A percentile compares a stretch with the other conserved stretches of the same genome.
Conservation (phyloP, 495 filamentous ascomycete species). For the Filosporella fistucella region DNA sequence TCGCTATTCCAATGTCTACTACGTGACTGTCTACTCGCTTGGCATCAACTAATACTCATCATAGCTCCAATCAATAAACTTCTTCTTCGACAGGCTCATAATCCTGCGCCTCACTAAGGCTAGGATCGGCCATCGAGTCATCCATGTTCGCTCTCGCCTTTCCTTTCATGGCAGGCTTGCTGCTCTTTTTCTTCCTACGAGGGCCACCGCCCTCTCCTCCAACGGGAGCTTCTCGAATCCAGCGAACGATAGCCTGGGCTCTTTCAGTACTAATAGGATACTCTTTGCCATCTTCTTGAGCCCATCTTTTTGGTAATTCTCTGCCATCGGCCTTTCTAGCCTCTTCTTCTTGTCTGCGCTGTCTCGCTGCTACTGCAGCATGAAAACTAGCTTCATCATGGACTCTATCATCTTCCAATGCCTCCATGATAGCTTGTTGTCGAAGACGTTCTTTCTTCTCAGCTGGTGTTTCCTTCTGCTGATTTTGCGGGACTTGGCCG, state of each 20-base stretch:
- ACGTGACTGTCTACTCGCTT: no score
- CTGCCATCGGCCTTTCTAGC: constrained; percentile 31
- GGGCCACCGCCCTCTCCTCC: constrained; percentile 27
- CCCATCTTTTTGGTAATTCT: constrained; percentile 52
- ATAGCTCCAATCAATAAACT: constrained; percentile 18
- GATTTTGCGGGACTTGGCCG: constrained; percentile 15
- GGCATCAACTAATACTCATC: no score
- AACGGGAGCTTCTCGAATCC: constrained; percentile 61
- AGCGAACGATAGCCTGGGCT: constrained; percentile 60
- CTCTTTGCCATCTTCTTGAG: constrained; percentile 59
- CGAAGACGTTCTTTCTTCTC: constrained; percentile 52
- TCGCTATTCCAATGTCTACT: no score
- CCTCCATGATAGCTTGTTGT: constrained; percentile 60
- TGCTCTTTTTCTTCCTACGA: constrained; percentile 32
- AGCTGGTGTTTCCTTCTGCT: constrained; percentile 39
- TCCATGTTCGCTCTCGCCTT: constrained; percentile 13
- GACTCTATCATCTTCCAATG: constrained; percentile 58
- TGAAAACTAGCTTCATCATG: constrained; percentile 61
- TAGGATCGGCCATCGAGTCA: constrained; percentile 7
- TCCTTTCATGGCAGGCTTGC: constrained; percentile 2
- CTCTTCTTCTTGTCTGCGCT: constrained; percentile 48
- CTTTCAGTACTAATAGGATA: constrained; percentile 66
- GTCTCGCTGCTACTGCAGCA: constrained; percentile 52
- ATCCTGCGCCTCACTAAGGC: constrained; percentile 13
- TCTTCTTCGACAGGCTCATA: constrained; percentile 23